Conservation (phyloP, 495 filamentous ascomycete genomes). For the Monascus purpureus region DNA sequence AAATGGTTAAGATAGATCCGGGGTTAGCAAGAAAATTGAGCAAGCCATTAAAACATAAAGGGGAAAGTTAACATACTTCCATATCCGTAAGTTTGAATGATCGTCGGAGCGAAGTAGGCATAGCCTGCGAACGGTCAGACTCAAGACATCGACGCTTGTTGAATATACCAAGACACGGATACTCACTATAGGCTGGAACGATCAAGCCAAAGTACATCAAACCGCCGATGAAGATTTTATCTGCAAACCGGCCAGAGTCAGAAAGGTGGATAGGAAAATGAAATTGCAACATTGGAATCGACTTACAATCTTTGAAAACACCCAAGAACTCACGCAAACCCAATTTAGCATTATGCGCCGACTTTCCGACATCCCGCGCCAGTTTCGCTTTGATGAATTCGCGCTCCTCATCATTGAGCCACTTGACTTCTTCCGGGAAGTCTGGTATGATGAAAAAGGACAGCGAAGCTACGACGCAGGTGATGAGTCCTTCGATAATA, state of each 20-base stretch:
- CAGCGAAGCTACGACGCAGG: constrained; percentile 51
- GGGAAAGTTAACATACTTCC: constrained; percentile 20
- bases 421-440: constrained; percentile 49
- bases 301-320: constrained; percentile 64
- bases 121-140: constrained; percentile 36
- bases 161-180: constrained; percentile 1
- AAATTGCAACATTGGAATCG: constrained; percentile 8
- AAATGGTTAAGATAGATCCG: neutral
- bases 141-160: neutral
- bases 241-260: constrained; percentile 12
- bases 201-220: constrained; percentile 79
- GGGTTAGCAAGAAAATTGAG: no score
- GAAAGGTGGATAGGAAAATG: neutral
- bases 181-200: constrained; percentile 67
- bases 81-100: constrained; percentile 56
- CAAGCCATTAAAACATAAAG: no score
- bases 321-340: constrained; percentile 46
- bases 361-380: constrained; percentile 60
- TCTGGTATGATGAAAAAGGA: constrained; percentile 73
- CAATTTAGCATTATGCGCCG: constrained; percentile 51
- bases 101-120: constrained; percentile 67
- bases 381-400: constrained; percentile 61
- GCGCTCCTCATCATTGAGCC: constrained; percentile 62
- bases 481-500: constrained; percentile 59
- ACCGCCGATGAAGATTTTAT: constrained; percentile 60